Conservation (phyloP, 2,329 filamentous ascomycete species). For the Penicillium glabrum region DNA sequence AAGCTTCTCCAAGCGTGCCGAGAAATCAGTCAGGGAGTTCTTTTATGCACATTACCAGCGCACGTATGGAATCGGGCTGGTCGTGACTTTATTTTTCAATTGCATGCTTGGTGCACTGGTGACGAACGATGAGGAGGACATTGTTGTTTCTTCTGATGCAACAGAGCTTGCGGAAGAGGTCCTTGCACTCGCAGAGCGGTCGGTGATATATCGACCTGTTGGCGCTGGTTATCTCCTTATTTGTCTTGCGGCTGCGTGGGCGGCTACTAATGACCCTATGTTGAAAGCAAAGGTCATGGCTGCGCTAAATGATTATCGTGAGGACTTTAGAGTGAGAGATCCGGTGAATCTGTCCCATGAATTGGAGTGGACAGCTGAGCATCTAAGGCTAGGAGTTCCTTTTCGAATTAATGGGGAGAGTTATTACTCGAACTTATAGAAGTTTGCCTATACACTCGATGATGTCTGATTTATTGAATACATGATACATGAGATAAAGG, state of each 20-base stretch:
- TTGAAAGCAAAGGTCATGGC: constrained; percentile 17
- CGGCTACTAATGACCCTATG: constrained; percentile 18
- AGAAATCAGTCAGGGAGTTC: constrained; percentile 6
- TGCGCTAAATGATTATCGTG: constrained; percentile 24
- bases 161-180: constrained; percentile 25
- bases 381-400: constrained; percentile 9
- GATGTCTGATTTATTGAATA: not conserved
- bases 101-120: constrained; percentile 32
- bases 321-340: constrained; percentile 20
- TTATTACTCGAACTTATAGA: not conserved
- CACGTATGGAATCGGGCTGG: constrained; percentile 32
- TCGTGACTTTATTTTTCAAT: constrained; percentile 33
- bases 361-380: constrained; percentile 10
- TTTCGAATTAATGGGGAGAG: not conserved
- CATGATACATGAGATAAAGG: not conserved
- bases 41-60: constrained; percentile 34
- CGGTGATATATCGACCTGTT: constrained; percentile 30
- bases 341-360: not conserved
- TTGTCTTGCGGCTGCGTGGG: constrained; percentile 27
- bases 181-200: constrained; percentile 27
- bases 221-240: constrained; percentile 32
- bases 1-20: not conserved
- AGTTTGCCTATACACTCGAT: not conserved
- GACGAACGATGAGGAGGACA: constrained; percentile 11
- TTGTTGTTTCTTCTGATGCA: constrained; percentile 14